These are phyloP conservation scores for Jasminum sambac DNA, from an alignment of 257 asterid species.

Conservation along the genomic window DNA sequence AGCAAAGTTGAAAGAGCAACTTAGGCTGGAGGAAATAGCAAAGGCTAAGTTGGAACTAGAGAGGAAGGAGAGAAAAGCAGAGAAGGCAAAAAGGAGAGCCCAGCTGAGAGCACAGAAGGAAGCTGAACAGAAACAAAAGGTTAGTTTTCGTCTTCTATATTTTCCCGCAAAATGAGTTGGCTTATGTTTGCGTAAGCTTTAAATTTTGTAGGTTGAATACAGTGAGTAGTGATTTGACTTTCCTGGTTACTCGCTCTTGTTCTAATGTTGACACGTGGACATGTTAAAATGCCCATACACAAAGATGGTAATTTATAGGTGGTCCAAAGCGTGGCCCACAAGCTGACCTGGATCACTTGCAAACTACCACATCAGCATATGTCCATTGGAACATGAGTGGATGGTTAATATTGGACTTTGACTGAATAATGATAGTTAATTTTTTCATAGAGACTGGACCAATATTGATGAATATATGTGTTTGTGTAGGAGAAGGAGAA, in stretches of 20 bases:
- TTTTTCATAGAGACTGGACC: neutral
- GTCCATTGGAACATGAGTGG: too few relatives aligned
- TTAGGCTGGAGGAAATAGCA: constrained; percentile 62
- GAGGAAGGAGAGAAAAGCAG: constrained; percentile 79
- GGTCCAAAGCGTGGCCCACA: too few relatives aligned
- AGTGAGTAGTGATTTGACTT: too few relatives aligned
- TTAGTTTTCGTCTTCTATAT: constrained; percentile 17
- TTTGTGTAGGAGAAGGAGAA: constrained; percentile 77
- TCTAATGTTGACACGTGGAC: too few relatives aligned
- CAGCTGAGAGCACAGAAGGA: constrained; percentile 75
- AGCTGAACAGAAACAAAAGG: constrained; percentile 90
- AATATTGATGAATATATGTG: neutral
- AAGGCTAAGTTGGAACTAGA: constrained; percentile 89
- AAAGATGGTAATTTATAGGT: too few relatives aligned
- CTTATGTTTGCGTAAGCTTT: neutral
- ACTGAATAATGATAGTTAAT: neutral
- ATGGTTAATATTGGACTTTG: neutral
- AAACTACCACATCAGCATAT: too few relatives aligned
- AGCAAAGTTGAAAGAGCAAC: constrained; percentile 71
- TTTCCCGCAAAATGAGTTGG: neutral
- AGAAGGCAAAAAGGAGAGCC: constrained; percentile 67
- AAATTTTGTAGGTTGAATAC: too few relatives aligned
- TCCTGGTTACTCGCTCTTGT: too few relatives aligned
- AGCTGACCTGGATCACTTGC: too few relatives aligned
- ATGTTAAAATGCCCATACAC: too few relatives aligned